A percentile compares a stretch with the other conserved stretches of the same genome.
phyloP scores from a whole-genome alignment of 768 basidiomycete genomes.

The Boletellus ananas region DNA sequence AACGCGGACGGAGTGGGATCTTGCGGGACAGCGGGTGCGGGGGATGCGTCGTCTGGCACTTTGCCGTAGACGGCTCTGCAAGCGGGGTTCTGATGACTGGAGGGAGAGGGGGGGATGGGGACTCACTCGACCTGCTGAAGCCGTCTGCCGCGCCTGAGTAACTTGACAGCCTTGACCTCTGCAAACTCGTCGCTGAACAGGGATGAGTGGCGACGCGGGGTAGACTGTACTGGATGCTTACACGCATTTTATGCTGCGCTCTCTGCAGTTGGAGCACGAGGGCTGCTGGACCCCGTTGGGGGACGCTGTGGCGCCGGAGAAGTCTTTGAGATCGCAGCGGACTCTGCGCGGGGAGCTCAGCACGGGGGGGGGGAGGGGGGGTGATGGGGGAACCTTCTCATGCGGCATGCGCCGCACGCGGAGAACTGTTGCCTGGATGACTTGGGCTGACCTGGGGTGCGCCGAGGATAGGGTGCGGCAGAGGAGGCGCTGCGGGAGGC shows the following conservation, averaged over 20 bases:
- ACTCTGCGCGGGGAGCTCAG: constrained; percentile 48
- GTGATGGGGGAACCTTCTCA: constrained; percentile 56
- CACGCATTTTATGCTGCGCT: constrained; percentile 92
- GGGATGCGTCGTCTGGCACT: constrained; percentile 41
- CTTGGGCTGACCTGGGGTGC: constrained; percentile 61
- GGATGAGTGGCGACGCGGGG: constrained; percentile 6
- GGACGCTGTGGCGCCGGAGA: constrained; percentile 46
- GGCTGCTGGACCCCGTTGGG: constrained; percentile 38
- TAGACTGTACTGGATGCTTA: constrained; percentile 41
- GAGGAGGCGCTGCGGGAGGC: constrained; percentile 26
- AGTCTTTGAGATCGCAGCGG: constrained; percentile 90
- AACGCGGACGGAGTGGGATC: constrained; percentile 14
- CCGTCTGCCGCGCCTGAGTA: constrained; percentile 72
- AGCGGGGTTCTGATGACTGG: constrained; percentile 1
- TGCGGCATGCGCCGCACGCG: constrained; percentile 92
- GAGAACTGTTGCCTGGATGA: constrained; percentile 82
- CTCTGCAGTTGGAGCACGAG: constrained; percentile 85
- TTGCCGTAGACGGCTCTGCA: constrained; percentile 77
- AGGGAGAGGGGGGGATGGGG: constrained; percentile 2
- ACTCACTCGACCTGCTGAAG: constrained; percentile 83
- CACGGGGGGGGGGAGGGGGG: neutral
- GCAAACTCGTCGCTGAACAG: constrained; percentile 79
- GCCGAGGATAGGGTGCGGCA: constrained; percentile 40
- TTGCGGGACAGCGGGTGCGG: constrained; percentile 19
- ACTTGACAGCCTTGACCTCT: constrained; percentile 85